A percentile compares a stretch with the other conserved stretches of the same genome.
These are phyloP conservation scores for Lumnitzera littorea DNA, from an alignment of 345 rosid genomes.

Conservation along the genomic window DNA sequence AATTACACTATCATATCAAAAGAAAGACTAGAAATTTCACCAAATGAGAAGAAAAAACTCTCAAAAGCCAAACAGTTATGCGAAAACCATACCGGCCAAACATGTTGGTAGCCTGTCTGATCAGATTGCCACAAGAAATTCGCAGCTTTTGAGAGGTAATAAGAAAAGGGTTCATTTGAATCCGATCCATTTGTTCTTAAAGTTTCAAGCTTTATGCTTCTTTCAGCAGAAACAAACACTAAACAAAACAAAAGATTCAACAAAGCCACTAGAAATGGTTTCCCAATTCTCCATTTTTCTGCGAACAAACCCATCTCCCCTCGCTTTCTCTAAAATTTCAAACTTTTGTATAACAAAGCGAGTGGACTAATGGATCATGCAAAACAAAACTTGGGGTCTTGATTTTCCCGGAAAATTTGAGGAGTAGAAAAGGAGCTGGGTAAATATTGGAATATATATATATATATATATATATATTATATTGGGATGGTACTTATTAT, in stretches of 20 bases:
- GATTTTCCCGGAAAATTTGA: too few relatives aligned
- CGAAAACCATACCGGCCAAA: slow-evolving; percentile 30
- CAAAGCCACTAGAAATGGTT: neutral
- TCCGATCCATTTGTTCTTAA: neutral
- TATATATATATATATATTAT: too few relatives aligned
- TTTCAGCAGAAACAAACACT: slow-evolving; percentile 18
- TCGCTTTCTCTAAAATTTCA: too few relatives aligned
- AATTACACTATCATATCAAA: too few relatives aligned
- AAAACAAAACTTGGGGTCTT: too few relatives aligned
- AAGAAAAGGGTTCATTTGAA: slow-evolving; percentile 1
- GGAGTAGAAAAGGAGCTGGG: too few relatives aligned
- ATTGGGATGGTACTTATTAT: too few relatives aligned
- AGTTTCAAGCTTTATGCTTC: slow-evolving; percentile 9
- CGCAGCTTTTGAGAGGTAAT: slow-evolving; percentile 8
- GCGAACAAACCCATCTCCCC: too few relatives aligned
- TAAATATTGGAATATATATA: too few relatives aligned
- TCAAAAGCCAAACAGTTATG: neutral
- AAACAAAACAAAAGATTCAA: slow-evolving; percentile 9
- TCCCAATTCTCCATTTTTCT: slow-evolving; percentile 3
- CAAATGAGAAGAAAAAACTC: neutral
- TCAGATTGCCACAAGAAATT: slow-evolving; percentile 21
- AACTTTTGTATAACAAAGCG: too few relatives aligned
- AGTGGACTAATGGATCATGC: too few relatives aligned
- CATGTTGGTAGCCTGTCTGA: slow-evolving; percentile 26
- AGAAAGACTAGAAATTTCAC: neutral